Conservation (phyloP, 352 stramenopile genomes). For the Pythium pyrilobum region DNA sequence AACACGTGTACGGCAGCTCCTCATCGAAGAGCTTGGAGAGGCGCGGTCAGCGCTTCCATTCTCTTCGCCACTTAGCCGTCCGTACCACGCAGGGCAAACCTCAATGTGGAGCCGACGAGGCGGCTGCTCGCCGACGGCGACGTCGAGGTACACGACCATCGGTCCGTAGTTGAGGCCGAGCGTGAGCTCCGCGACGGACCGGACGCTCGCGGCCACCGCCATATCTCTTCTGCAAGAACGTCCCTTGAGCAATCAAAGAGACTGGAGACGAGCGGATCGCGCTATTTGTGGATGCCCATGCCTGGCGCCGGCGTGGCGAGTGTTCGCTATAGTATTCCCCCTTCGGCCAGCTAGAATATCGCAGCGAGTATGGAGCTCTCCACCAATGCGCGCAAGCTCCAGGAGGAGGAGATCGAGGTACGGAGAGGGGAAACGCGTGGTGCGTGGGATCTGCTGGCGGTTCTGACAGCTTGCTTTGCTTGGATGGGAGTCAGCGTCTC, state of each 20-base stretch:
- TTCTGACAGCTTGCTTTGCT: background rate
- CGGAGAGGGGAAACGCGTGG: background rate
- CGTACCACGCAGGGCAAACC: constrained; percentile 13
- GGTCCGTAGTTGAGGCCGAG: constrained; percentile 29
- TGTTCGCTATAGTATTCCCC: too few species aligned
- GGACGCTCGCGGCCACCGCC: constrained; percentile 38
- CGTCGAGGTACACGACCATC: constrained; percentile 58
- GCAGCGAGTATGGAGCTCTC: constrained; percentile 28
- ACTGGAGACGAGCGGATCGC: background rate
- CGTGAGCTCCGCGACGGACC: constrained; percentile 42
- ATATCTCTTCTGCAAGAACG: constrained; percentile 30
- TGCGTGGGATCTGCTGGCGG: background rate
- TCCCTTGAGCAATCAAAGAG: background rate
- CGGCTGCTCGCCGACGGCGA: constrained; percentile 44
- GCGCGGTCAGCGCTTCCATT: background rate
- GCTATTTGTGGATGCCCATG: too few species aligned
- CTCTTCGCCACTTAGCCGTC: background rate
- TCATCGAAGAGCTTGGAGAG: constrained; percentile 53
- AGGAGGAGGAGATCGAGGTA: constrained; percentile 61
- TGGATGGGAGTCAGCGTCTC: constrained; percentile 33
- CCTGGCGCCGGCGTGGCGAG: too few species aligned
- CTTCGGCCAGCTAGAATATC: too few species aligned
- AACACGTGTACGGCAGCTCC: constrained; percentile 54
- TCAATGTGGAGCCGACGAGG: constrained; percentile 62
- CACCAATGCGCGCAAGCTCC: constrained; percentile 42